phyloP scores from a whole-genome alignment of 1,139 yeast genomes.

The Pichia sp. region DNA sequence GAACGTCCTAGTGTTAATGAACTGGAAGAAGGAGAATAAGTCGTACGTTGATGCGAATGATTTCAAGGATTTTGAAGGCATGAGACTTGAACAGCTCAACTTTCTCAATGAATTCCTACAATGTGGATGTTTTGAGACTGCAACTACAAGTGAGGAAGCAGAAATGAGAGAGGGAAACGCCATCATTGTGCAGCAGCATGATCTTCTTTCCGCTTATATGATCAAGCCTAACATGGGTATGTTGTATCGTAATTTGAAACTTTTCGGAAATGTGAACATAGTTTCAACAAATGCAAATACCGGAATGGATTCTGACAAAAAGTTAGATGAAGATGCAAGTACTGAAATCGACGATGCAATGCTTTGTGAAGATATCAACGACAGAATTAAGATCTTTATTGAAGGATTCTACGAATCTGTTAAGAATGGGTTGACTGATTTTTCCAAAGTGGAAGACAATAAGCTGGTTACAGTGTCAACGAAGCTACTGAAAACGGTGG shows the following conservation, averaged over 20 bases:
- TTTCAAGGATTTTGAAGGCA: slow-evolving; percentile 16
- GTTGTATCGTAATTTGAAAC: slow-evolving; percentile 20
- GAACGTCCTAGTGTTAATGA: slow-evolving; percentile 49
- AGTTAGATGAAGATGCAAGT: slow-evolving; percentile 4
- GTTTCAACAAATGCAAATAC: slow-evolving; percentile 3
- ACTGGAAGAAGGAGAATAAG: slow-evolving; percentile 38
- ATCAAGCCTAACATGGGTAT: slow-evolving; percentile 14
- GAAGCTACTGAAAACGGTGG: slow-evolving; percentile 11
- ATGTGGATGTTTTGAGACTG: slow-evolving; percentile 11
- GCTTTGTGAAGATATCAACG: slow-evolving; percentile 46
- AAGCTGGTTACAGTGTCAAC: slow-evolving; percentile 17
- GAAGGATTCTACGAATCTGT: slow-evolving; percentile 49
- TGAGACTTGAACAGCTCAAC: slow-evolving; percentile 14
- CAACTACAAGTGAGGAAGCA: slow-evolving; percentile 3
- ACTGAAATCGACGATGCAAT: slow-evolving; percentile 12
- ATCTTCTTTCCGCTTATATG: slow-evolving; percentile 19
- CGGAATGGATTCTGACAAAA: background rate
- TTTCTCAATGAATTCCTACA: slow-evolving; percentile 11
- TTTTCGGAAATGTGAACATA: slow-evolving; percentile 16
- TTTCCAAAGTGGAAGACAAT: slow-evolving; percentile 42
- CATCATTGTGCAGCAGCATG: slow-evolving; percentile 19
- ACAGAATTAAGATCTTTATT: slow-evolving; percentile 49
- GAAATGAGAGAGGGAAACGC: background rate
- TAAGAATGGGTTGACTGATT: slow-evolving; percentile 40
- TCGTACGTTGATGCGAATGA: slow-evolving; percentile 23